Percentiles rank a stretch among this genome's conserved stretches.
phyloP scores from a whole-genome alignment of 2,329 filamentous ascomycete genomes.

The Alternaria alternata region DNA sequence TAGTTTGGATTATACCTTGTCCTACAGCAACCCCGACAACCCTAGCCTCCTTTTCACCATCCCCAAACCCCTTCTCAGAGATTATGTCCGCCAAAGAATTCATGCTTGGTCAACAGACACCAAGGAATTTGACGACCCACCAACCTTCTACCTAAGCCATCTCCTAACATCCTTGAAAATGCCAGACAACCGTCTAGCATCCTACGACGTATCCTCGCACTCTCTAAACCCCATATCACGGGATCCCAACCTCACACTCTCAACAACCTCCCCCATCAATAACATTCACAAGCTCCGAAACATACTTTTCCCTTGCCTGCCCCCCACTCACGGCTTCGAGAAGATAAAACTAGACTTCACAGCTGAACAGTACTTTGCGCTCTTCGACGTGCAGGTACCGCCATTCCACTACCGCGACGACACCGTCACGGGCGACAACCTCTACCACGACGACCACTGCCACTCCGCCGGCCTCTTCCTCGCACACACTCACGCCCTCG shows the following conservation, averaged over 20 bases:
- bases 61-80: neutral
- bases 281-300: neutral
- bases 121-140: slow-evolving; percentile 17
- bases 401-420: slow-evolving; percentile 17
- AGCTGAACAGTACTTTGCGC: slow-evolving; percentile 14
- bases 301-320: neutral
- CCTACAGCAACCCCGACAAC: neutral
- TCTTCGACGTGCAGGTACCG: slow-evolving; percentile 22
- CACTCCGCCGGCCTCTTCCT: slow-evolving; percentile 13
- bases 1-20: neutral
- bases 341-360: slow-evolving; percentile 21
- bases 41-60: neutral
- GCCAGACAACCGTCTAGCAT: neutral
- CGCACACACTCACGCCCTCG: slow-evolving; percentile 11
- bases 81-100: neutral
- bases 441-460: neutral
- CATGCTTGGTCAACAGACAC: slow-evolving; percentile 7
- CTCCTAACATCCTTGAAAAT: neutral
- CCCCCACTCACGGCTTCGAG: slow-evolving; percentile 17
- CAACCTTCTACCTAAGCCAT: slow-evolving; percentile 16
- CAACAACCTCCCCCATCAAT: neutral
- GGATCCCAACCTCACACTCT: neutral
- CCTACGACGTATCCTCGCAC: neutral
- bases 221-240: neutral
- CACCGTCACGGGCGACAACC: neutral